Base-by-base conservation (phyloP, 768 basidiomycete species). In the Russula ochroleuca region DNA sequence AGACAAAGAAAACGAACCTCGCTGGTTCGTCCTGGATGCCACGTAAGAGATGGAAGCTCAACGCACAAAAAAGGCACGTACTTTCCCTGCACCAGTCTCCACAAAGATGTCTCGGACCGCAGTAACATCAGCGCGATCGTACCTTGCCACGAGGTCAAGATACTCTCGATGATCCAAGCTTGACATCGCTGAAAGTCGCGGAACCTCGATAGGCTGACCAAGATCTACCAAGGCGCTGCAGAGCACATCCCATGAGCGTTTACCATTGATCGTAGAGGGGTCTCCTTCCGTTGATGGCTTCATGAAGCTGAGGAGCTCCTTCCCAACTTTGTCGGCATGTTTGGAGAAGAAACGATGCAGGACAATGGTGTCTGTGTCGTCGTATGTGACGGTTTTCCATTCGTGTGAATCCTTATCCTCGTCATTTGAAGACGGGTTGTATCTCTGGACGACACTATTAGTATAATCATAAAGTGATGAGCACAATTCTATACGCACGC, bases 301-400 rank as follows among this genome's bases (percentile, higher is more conserved):
- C 17, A 85, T 81, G 13, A 85, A 79, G 70, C 90, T 90, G 15
- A 94, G 81, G 5, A 94, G 77, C 68, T 93, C 91, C 72, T 92
- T 91, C 35, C 92, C 92, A 58, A 94, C 87, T 71, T 90, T 91
- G 73, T 93, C 91, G 3, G 88, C 87, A 68, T 93, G 88, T 64
- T 86, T 89, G 69, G 89, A 84, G 69, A 92, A 86, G 76, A 90
- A 92, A 11, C 92, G 85, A 71, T 93, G 91, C 13, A 92, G 77
- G 14, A 93, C 87, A 41, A 92, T 85, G 45, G 85, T 82, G 69
- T 94, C 91, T 0, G 91, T 90, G 66, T 93, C 89, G 67, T 93
- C 92, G 45, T 87, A 84, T 3, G 86, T 83, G n/a, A 83, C 85
- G 21, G 90, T 78, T 41, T 85, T 73, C 88, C 88, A 90, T 69